phyloP scores from a whole-genome alignment of 2,329 filamentous ascomycete species.

The Clarireedia paspali region DNA sequence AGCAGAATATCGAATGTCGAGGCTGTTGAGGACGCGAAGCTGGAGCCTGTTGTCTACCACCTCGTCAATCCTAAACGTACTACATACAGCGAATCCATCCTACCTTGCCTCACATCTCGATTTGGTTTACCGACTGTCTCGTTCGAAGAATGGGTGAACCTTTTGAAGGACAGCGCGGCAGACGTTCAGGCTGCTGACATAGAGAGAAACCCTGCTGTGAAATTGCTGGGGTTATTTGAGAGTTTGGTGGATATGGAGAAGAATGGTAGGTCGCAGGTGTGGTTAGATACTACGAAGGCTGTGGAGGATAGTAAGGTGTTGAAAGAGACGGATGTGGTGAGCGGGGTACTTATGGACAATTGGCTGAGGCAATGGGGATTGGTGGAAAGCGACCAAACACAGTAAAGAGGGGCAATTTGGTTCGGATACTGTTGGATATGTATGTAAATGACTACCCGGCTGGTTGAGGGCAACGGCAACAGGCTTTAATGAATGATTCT shows the following conservation, averaged over 20 bases:
- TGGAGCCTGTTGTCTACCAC: background rate
- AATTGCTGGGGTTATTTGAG: background rate
- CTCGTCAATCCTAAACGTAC: background rate
- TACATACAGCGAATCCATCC: background rate
- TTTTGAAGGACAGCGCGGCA: background rate
- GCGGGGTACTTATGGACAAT: background rate
- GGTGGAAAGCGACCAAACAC: too few species aligned
- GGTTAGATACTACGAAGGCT: background rate
- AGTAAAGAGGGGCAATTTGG: background rate
- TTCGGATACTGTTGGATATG: too few species aligned
- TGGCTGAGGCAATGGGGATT: background rate
- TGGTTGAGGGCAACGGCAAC: background rate
- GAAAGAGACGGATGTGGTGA: background rate
- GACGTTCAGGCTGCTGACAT: background rate
- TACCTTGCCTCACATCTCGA: background rate
- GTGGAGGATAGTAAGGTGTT: background rate
- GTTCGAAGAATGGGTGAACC: background rate
- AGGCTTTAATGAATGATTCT: too few species aligned
- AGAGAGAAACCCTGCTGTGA: background rate
- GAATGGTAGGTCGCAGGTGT: background rate
- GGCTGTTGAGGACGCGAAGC: too few species aligned
- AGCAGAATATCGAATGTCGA: background rate
- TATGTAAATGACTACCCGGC: too few species aligned
- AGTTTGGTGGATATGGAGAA: background rate
- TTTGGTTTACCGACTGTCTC: background rate